Percentiles rank a stretch among this genome's conserved stretches.
Evolutionary conservation across 179 eudicot genomes (phyloP).

Genomic region (Dionaea muscipula): DNA sequence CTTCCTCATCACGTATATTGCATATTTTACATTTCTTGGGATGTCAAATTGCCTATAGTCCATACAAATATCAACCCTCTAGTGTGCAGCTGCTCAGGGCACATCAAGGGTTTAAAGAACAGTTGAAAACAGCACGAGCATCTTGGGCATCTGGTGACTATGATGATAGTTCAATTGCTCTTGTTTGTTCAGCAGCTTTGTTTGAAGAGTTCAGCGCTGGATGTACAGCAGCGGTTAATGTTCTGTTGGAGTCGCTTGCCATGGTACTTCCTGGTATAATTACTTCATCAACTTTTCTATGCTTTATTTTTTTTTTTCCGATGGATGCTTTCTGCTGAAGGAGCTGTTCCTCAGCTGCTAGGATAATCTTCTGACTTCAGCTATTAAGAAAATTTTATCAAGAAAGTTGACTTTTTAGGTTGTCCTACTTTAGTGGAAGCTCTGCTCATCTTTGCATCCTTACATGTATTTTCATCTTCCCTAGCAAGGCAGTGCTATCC

Average conservation of each 20-base stretch:
- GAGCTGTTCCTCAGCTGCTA: too few species aligned
- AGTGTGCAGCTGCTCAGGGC: conserved; percentile 70
- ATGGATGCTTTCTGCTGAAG: too few species aligned
- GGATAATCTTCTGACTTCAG: too few species aligned
- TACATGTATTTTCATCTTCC: conserved; percentile 1
- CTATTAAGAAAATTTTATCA: too few species aligned
- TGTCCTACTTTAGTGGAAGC: too few species aligned
- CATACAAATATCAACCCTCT: conserved; percentile 55
- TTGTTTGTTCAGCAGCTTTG: conserved; percentile 77
- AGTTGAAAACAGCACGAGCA: conserved; percentile 33
- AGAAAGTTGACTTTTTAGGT: too few species aligned
- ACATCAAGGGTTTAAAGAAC: conserved; percentile 88
- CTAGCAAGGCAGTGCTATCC: too few species aligned
- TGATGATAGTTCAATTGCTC: conserved; percentile 55
- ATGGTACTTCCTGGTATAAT: conserved; percentile 89
- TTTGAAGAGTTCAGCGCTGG: conserved; percentile 85
- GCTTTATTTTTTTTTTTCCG: not conserved
- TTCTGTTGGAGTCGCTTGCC: conserved; percentile 57
- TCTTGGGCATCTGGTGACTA: conserved; percentile 44
- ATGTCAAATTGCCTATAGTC: conserved; percentile 53
- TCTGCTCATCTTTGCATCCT: too few species aligned
- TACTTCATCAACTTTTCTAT: not conserved
- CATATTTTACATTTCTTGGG: conserved; percentile 84
- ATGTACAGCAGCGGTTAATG: conserved; percentile 50
- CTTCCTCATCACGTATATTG: conserved; percentile 47